Evolutionary conservation across 164 flowering plant genomes (phyloP).

Genomic region (Tetrastigma voinierianum): DNA sequence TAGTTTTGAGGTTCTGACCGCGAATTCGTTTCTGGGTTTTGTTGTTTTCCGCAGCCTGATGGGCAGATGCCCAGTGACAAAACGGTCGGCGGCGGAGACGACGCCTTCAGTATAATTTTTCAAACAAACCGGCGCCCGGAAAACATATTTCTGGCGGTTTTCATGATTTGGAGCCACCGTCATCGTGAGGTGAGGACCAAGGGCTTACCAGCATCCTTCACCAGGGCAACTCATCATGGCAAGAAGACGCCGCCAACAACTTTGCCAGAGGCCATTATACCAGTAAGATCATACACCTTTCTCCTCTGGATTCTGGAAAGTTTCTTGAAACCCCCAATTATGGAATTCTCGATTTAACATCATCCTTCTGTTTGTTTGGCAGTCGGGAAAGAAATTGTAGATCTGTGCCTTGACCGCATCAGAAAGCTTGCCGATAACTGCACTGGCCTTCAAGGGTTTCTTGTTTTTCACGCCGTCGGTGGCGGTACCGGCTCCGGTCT

Average conservation of each 20-base stretch:
- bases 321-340: neutral
- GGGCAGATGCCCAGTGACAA: slow-evolving; percentile 72
- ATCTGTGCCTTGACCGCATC: slow-evolving; percentile 62
- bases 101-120: slow-evolving; percentile 71
- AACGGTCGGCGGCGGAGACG: slow-evolving; percentile 62
- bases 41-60: slow-evolving; percentile 48
- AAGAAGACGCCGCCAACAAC: slow-evolving; percentile 68
- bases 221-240: slow-evolving; percentile 63
- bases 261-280: slow-evolving; percentile 73
- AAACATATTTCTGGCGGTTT: slow-evolving; percentile 64
- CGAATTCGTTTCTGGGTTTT: neutral
- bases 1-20: neutral
- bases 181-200: slow-evolving; percentile 65
- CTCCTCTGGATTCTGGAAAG: neutral
- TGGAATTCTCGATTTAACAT: neutral
- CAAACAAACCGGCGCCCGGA: slow-evolving; percentile 70
- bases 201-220: slow-evolving; percentile 64
- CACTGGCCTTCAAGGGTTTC: slow-evolving; percentile 71
- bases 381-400: slow-evolving; percentile 77
- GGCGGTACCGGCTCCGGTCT: slow-evolving; percentile 81
- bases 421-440: slow-evolving; percentile 74
- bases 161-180: slow-evolving; percentile 65
- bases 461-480: slow-evolving; percentile 73
- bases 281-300: slow-evolving; percentile 20
- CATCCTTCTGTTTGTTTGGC: neutral